Evolutionary conservation across 345 rosid species (phyloP).

Genomic region (Triadica sebifera): DNA sequence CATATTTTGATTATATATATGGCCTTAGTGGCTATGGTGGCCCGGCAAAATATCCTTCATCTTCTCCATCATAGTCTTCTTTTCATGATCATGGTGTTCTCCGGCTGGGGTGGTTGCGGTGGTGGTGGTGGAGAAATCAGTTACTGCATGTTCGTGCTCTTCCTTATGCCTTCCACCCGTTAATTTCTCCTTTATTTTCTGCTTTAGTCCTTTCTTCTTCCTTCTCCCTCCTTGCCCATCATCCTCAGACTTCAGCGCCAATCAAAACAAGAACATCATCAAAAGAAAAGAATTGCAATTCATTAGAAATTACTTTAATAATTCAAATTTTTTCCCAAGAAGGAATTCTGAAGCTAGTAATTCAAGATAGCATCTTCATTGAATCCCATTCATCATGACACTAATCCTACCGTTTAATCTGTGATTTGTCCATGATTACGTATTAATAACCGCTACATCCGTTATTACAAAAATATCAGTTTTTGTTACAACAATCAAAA

Average conservation of each 20-base stretch:
- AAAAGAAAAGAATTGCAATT: background rate
- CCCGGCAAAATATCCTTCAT: slow-evolving; percentile 78
- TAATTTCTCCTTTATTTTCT: slow-evolving; percentile 71
- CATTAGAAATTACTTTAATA: too few relatives aligned
- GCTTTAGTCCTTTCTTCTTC: slow-evolving; percentile 71
- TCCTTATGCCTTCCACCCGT: slow-evolving; percentile 43
- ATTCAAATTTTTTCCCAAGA: too few relatives aligned
- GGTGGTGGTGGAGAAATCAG: slow-evolving; percentile 11
- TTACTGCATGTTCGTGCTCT: slow-evolving; percentile 27
- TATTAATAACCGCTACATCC: too few relatives aligned
- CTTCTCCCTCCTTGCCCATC: slow-evolving; percentile 79
- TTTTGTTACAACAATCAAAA: too few relatives aligned
- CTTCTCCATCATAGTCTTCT: slow-evolving; percentile 70
- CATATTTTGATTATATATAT: too few relatives aligned
- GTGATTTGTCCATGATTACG: too few relatives aligned
- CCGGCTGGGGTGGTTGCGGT: slow-evolving; percentile 28
- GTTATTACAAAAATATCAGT: too few relatives aligned
- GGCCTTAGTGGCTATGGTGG: slow-evolving; percentile 34
- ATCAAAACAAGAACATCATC: background rate
- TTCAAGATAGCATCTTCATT: too few relatives aligned
- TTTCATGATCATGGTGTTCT: slow-evolving; percentile 45
- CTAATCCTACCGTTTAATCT: too few relatives aligned
- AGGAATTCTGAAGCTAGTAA: too few relatives aligned
- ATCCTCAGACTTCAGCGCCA: slow-evolving; percentile 46
- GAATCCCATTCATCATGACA: too few relatives aligned